Conservation (phyloP, 352 stramenopile species). For the Pythium apleroticum region DNA sequence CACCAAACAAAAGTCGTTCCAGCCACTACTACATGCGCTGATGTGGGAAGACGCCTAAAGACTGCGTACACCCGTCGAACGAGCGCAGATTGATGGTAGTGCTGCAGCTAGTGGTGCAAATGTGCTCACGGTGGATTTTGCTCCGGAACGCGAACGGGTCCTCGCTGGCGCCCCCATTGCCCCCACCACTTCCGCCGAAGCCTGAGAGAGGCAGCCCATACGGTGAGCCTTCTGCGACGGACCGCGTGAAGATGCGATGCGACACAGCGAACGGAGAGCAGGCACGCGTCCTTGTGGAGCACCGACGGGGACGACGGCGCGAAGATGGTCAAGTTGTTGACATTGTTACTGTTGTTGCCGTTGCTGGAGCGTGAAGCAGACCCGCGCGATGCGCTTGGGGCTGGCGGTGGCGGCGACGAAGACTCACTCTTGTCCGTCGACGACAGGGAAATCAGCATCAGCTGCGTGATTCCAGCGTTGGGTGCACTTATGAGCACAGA, state of each 20-base stretch:
- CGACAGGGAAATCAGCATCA: background rate
- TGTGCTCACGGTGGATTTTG: no score
- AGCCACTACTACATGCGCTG: no score
- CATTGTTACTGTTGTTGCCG: slow-evolving; percentile 17
- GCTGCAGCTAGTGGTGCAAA: no score
- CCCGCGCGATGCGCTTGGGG: background rate
- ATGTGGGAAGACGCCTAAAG: no score
- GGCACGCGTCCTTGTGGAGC: slow-evolving; percentile 97
- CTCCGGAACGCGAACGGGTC: slow-evolving; percentile 95
- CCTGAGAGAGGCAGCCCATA: slow-evolving; percentile 32
- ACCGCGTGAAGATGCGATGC: slow-evolving; percentile 90
- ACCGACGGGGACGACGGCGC: slow-evolving; percentile 91
- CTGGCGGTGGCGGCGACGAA: background rate
- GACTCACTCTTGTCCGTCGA: background rate
- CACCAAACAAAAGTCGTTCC: no score
- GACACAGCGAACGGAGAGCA: slow-evolving; percentile 97
- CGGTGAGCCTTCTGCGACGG: slow-evolving; percentile 89
- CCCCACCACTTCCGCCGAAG: slow-evolving; percentile 24
- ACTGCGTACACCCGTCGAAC: no score
- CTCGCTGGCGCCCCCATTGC: slow-evolving; percentile 40
- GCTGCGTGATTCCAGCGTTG: slow-evolving; percentile 34
- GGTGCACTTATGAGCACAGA: slow-evolving; percentile 3
- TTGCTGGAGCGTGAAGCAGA: background rate
- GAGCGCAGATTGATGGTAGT: no score
- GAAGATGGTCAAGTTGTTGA: slow-evolving; percentile 38